These are phyloP conservation scores for Psilocybe azurescens DNA, from an alignment of 768 basidiomycete species.

Conservation along the genomic window DNA sequence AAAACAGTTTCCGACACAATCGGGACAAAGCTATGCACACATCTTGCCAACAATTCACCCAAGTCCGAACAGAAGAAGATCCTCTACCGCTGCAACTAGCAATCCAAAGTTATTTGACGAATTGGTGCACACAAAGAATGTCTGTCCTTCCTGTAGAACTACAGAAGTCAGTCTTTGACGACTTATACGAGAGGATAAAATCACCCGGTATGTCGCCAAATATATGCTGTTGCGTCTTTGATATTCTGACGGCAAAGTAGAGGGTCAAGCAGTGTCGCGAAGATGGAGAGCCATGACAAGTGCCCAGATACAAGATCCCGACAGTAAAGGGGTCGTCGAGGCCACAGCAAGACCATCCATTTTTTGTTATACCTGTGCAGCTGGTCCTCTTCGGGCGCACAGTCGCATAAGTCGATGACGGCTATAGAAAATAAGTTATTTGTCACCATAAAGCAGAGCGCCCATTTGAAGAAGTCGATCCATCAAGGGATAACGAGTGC, in stretches of 20 bases:
- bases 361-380: constrained; percentile 24
- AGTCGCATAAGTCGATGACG: constrained; percentile 5
- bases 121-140: constrained; percentile 15
- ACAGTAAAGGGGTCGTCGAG: background rate
- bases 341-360: background rate
- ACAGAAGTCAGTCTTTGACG: background rate
- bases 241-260: background rate
- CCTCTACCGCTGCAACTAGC: constrained; percentile 28
- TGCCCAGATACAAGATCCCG: background rate
- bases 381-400: constrained; percentile 19
- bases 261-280: constrained; percentile 7
- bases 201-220: constrained; percentile 11
- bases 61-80: constrained; percentile 17
- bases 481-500: constrained; percentile 17
- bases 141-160: constrained; percentile 5
- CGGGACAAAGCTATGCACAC: constrained; percentile 19
- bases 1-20: constrained; percentile 5
- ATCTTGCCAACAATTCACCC: constrained; percentile 17
- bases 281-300: constrained; percentile 12
- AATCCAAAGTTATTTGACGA: constrained; percentile 20
- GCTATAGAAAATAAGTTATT: background rate
- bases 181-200: constrained; percentile 19
- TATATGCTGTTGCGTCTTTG: too few species aligned
- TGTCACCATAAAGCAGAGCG: background rate
- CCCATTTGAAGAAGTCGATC: background rate